phyloP scores from a whole-genome alignment of 108 stramenopile genomes.

The Schizochytrium sp. region DNA sequence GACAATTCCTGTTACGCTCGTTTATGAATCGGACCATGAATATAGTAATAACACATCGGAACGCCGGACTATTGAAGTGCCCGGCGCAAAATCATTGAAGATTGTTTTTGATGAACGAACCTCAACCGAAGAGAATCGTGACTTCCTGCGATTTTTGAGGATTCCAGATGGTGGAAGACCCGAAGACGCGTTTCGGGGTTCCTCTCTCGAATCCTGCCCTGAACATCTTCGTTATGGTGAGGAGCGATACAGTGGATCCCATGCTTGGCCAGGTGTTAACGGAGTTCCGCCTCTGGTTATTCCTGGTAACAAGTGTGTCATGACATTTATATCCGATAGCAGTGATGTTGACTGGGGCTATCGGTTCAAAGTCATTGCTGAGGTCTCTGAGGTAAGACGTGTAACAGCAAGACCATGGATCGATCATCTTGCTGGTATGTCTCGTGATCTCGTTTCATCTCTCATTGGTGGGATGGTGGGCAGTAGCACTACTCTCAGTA shows the following conservation, averaged over 20 bases:
- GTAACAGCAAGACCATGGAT: constrained; percentile 42
- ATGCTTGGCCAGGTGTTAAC: not conserved
- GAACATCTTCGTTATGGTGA: not conserved
- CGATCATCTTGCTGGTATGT: constrained; percentile 16
- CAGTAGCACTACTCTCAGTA: not conserved
- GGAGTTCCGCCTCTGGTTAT: constrained; percentile 13
- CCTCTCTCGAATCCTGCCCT: not conserved
- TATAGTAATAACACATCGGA: not conserved
- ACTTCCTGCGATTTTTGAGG: constrained; percentile 25
- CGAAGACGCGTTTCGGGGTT: not conserved
- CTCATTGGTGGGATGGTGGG: not conserved
- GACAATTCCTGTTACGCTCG: not conserved
- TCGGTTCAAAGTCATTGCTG: constrained; percentile 2
- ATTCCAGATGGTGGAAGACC: not conserved
- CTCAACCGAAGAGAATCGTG: not conserved
- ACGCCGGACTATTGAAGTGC: constrained; percentile 2
- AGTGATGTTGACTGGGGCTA: constrained; percentile 32
- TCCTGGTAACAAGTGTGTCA: constrained; percentile 2
- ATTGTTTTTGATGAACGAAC: not conserved
- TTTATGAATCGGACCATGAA: not conserved
- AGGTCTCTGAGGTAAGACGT: not conserved
- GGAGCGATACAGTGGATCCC: constrained; percentile 8
- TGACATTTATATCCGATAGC: not conserved
- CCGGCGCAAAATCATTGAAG: constrained; percentile 3
- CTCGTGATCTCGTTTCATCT: constrained; percentile 21